These are phyloP conservation scores for Murraya paniculata DNA, from an alignment of 345 rosid genomes.

Conservation along the genomic window DNA sequence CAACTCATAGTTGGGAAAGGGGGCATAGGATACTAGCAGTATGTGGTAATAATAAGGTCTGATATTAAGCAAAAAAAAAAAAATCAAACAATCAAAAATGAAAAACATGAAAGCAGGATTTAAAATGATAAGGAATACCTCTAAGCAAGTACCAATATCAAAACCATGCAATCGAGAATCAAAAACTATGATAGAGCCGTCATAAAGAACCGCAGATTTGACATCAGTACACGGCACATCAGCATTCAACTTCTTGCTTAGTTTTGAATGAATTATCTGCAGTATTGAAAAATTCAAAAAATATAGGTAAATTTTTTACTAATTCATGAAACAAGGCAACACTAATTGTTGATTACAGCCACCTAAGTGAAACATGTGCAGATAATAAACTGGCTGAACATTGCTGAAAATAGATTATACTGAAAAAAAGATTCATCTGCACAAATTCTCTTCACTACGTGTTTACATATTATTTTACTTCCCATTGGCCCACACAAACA, in stretches of 20 bases:
- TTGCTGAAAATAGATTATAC: neutral
- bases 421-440: neutral
- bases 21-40: neutral
- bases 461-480: neutral
- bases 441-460: neutral
- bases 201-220: slow-evolving; percentile 70
- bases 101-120: neutral
- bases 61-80: neutral
- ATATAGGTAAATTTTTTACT: neutral
- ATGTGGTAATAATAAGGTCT: neutral
- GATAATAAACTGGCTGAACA: neutral
- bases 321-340: neutral
- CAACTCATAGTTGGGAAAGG: neutral
- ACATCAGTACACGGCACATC: slow-evolving; percentile 29
- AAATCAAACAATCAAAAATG: neutral
- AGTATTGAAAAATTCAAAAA: slow-evolving; percentile 13
- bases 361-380: neutral
- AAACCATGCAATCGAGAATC: slow-evolving; percentile 66
- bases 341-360: neutral
- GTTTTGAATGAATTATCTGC: slow-evolving; percentile 81
- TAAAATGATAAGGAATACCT: slow-evolving; percentile 43
- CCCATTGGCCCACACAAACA: neutral
- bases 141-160: slow-evolving; percentile 91
- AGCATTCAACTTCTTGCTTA: slow-evolving; percentile 40
- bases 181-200: slow-evolving; percentile 75